Conservation (phyloP, 2,329 filamentous ascomycete genomes). For the Penicillium paneum region DNA sequence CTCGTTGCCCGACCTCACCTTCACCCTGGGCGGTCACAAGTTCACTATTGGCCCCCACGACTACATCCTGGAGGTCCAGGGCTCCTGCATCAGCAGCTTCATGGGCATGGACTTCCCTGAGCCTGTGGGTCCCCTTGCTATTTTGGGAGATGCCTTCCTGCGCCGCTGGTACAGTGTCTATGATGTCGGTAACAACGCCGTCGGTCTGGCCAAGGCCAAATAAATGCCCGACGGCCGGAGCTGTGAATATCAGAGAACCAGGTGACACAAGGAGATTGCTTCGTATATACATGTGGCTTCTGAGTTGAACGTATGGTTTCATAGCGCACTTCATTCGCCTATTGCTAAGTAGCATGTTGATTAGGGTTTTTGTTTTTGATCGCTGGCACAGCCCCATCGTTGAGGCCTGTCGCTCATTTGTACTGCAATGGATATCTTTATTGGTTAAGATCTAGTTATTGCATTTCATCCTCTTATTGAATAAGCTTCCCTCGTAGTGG, state of each 20-base stretch:
- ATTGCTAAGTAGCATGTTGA: conserved; percentile 12
- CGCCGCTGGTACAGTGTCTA: conserved; percentile 78
- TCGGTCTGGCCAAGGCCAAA: conserved; percentile 86
- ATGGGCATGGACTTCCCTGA: conserved; percentile 92
- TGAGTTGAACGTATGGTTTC: conserved; percentile 8
- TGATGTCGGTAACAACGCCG: conserved; percentile 82
- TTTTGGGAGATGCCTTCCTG: conserved; percentile 70
- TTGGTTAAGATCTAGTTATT: conserved; percentile 14
- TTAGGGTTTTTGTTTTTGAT: conserved; percentile 6
- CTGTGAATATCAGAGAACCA: conserved; percentile 12
- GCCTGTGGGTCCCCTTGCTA: conserved; percentile 85
- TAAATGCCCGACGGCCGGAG: conserved; percentile 35
- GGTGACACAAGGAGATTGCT: conserved; percentile 11
- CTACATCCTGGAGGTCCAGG: conserved; percentile 94
- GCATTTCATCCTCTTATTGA: conserved; percentile 11
- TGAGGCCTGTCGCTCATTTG: conserved; percentile 7
- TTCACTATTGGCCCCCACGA: conserved; percentile 86
- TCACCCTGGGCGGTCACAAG: conserved; percentile 85
- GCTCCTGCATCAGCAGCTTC: conserved; percentile 94
- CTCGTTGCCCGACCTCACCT: conserved; percentile 83
- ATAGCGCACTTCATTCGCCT: conserved; percentile 10
- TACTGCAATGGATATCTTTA: conserved; percentile 13
- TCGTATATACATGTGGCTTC: conserved; percentile 20
- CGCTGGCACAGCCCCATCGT: conserved; percentile 2
- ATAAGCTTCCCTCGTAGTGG: conserved; percentile 2